These are phyloP conservation scores for Adiantum capillusveneris DNA, from an alignment of 75 land plant genomes.

Conservation along the genomic window DNA sequence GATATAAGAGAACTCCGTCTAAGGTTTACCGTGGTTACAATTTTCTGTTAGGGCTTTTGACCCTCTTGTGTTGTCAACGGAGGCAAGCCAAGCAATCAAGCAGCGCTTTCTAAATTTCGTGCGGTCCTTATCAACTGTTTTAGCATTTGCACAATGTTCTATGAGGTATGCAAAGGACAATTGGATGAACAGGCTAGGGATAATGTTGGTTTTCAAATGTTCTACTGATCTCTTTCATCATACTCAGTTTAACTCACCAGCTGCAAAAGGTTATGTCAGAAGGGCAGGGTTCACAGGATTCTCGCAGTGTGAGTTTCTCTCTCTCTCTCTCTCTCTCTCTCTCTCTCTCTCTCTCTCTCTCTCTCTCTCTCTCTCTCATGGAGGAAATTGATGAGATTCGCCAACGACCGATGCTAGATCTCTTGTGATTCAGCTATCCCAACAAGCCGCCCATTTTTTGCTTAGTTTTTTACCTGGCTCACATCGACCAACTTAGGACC, in stretches of 20 bases:
- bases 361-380: too few species aligned
- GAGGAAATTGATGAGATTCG: too few species aligned
- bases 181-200: too few species aligned
- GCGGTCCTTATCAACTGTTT: conserved; percentile 66
- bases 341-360: background rate
- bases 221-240: too few species aligned
- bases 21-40: background rate
- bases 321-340: background rate
- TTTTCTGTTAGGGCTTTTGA: conserved; percentile 56
- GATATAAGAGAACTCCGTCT: too few species aligned
- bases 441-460: too few species aligned
- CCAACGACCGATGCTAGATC: too few species aligned
- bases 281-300: conserved; percentile 35
- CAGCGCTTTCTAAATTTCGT: conserved; percentile 71
- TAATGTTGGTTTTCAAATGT: too few species aligned
- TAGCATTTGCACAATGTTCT: conserved; percentile 62
- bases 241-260: conserved; percentile 75
- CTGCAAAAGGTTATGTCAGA: conserved; percentile 60
- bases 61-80: conserved; percentile 55
- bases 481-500: background rate
- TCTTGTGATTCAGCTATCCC: too few species aligned
- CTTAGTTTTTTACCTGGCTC: background rate
- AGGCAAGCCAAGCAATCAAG: conserved; percentile 75
- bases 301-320: conserved; percentile 57
- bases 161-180: conserved; percentile 13